Evolutionary conservation across 768 basidiomycete species (phyloP).

Genomic region (Lentinula aciculospora): DNA sequence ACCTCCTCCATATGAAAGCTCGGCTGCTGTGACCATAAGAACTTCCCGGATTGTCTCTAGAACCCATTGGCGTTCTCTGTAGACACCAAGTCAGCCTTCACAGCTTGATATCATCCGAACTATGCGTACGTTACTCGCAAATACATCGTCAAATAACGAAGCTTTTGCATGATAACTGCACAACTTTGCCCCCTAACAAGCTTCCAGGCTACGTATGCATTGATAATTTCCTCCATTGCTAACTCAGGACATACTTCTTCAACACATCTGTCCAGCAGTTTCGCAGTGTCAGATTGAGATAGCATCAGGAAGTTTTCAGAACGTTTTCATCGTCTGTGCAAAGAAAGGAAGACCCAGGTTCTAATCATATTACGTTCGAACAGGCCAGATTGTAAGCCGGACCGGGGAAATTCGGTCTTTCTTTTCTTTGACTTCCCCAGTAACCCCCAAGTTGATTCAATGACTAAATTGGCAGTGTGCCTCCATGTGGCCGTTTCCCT

Average conservation of each 20-base stretch:
- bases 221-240: conserved; percentile 4
- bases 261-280: background rate
- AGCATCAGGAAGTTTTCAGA: background rate
- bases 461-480: background rate
- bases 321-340: background rate
- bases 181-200: background rate
- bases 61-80: background rate
- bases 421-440: too few relatives aligned
- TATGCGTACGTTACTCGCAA: background rate
- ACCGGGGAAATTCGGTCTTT: background rate
- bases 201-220: conserved; percentile 4
- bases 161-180: background rate
- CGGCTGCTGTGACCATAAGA: background rate
- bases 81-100: too few relatives aligned
- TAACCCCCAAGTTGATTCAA: too few relatives aligned
- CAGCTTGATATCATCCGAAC: too few relatives aligned
- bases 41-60: background rate
- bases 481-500: conserved; percentile 23
- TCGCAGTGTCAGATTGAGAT: background rate
- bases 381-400: too few relatives aligned
- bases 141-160: conserved; percentile 1
- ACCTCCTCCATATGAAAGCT: background rate
- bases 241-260: background rate
- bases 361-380: too few relatives aligned
- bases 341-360: too few relatives aligned